Evolutionary conservation across 768 basidiomycete genomes (phyloP).

Genomic region (Harrya chromipes): DNA sequence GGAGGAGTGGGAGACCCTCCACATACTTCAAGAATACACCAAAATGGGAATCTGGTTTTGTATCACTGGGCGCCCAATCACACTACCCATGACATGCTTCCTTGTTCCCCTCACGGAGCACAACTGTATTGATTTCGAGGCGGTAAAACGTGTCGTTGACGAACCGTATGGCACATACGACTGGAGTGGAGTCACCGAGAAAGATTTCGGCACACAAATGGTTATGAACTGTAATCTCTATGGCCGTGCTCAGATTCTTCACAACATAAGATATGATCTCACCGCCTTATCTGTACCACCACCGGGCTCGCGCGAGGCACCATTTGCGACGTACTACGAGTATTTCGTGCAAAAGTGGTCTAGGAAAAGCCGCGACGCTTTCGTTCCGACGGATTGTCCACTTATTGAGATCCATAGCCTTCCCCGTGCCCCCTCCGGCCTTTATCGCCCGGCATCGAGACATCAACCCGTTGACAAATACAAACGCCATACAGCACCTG

Average conservation of each 20-base stretch:
- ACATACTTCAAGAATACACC: constrained; percentile 64
- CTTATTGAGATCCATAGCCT: constrained; percentile 55
- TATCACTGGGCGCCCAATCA: constrained; percentile 56
- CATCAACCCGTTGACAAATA: constrained; percentile 27
- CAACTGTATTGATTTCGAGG: constrained; percentile 53
- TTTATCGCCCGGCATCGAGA: constrained; percentile 34
- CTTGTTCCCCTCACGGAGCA: constrained; percentile 60
- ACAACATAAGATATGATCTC: constrained; percentile 59
- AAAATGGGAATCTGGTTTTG: constrained; percentile 58
- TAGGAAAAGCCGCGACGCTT: constrained; percentile 40
- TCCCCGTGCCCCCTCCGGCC: constrained; percentile 39
- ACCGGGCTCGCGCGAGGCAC: constrained; percentile 47
- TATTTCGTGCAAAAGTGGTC: constrained; percentile 58
- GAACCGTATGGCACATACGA: constrained; percentile 50
- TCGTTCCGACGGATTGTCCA: constrained; percentile 54
- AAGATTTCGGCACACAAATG: constrained; percentile 48
- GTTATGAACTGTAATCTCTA: constrained; percentile 53
- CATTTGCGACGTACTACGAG: constrained; percentile 51
- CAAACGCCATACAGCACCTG: constrained; percentile 20
- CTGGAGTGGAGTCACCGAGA: constrained; percentile 52
- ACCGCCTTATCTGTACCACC: constrained; percentile 59
- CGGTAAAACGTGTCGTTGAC: constrained; percentile 48
- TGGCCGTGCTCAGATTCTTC: constrained; percentile 56
- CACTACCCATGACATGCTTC: constrained; percentile 53
- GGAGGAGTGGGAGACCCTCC: constrained; percentile 46